These are phyloP conservation scores for Dactylonectria estremocensis DNA, from an alignment of 2,329 filamentous ascomycete genomes.

Conservation along the genomic window DNA sequence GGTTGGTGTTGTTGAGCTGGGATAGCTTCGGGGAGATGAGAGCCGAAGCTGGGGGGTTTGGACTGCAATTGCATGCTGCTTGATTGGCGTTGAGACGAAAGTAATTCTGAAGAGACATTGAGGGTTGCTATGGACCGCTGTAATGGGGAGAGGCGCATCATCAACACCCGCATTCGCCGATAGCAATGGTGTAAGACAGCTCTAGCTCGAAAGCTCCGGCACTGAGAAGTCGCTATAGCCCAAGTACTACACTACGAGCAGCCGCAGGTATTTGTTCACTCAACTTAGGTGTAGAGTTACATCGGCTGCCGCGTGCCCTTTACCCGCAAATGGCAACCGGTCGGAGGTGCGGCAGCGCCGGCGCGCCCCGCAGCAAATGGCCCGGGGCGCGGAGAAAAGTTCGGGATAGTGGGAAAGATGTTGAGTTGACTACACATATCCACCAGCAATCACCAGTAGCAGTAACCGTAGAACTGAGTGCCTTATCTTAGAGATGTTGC, in stretches of 20 bases:
- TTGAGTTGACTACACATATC: constrained; percentile 4
- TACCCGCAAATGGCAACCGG: constrained; percentile 1
- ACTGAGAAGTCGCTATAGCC: constrained; percentile 1
- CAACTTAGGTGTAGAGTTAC: constrained; percentile 8
- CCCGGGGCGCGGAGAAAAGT: neutral
- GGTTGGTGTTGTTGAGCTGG: constrained; percentile 84
- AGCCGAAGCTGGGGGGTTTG: neutral
- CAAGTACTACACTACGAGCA: neutral
- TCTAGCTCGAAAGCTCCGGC: neutral
- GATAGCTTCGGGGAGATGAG: constrained; percentile 4
- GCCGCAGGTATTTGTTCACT: constrained; percentile 8
- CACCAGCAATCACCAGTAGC: neutral
- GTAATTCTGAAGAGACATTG: constrained; percentile 8
- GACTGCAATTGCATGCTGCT: neutral
- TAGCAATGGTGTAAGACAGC: constrained; percentile 5
- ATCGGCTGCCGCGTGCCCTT: neutral
- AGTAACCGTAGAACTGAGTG: constrained; percentile 5
- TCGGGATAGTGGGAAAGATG: constrained; percentile 3
- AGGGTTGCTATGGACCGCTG: neutral
- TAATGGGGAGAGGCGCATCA: constrained; percentile 1
- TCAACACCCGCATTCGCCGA: constrained; percentile 3
- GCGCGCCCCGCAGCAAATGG: too few species aligned
- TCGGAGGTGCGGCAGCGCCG: neutral
- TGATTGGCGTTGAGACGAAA: constrained; percentile 2
- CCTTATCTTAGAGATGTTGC: constrained; percentile 5